A percentile compares a stretch with the other conserved stretches of the same genome.
These are phyloP conservation scores for Aspergillus unguis DNA, from an alignment of 2,329 filamentous ascomycete genomes.

Conservation along the genomic window DNA sequence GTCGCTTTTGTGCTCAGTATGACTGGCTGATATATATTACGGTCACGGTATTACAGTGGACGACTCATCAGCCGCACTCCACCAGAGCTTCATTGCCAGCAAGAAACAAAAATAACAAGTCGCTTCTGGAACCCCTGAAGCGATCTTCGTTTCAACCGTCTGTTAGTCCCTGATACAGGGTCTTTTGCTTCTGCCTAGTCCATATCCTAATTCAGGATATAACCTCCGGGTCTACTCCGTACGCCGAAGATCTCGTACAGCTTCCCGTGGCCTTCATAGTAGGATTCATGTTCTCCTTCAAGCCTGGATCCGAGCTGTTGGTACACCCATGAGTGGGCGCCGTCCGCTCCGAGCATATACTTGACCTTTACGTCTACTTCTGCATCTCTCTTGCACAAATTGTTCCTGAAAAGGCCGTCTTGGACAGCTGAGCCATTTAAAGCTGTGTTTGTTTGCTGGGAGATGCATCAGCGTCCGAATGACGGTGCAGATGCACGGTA, in stretches of 20 bases:
- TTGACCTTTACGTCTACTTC: constrained; percentile 48
- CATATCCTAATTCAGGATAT: not conserved
- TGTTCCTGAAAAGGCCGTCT: constrained; percentile 61
- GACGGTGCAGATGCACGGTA: constrained; percentile 55
- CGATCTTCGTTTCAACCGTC: constrained; percentile 1
- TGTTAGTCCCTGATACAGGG: not conserved
- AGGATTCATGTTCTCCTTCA: constrained; percentile 67
- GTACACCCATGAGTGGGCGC: constrained; percentile 61
- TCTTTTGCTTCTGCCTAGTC: not conserved
- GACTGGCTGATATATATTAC: not conserved
- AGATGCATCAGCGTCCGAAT: constrained; percentile 57
- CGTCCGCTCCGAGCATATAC: constrained; percentile 65
- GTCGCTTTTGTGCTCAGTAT: not conserved
- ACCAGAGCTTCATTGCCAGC: constrained; percentile 18
- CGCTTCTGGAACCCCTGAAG: constrained; percentile 17
- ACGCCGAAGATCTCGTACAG: constrained; percentile 9
- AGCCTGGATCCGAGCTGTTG: constrained; percentile 53
- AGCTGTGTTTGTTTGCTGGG: constrained; percentile 10
- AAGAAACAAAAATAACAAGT: constrained; percentile 8
- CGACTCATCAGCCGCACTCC: constrained; percentile 15
- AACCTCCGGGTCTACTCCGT: constrained; percentile 2
- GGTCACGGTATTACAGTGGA: constrained; percentile 10
- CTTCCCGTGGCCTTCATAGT: constrained; percentile 13
- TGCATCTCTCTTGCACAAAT: constrained; percentile 40
- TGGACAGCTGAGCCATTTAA: constrained; percentile 27